A percentile compares a stretch with the other conserved stretches of the same genome.
Conservation (phyloP, 495 filamentous ascomycete species). For the Hypoxylon fuscum region DNA sequence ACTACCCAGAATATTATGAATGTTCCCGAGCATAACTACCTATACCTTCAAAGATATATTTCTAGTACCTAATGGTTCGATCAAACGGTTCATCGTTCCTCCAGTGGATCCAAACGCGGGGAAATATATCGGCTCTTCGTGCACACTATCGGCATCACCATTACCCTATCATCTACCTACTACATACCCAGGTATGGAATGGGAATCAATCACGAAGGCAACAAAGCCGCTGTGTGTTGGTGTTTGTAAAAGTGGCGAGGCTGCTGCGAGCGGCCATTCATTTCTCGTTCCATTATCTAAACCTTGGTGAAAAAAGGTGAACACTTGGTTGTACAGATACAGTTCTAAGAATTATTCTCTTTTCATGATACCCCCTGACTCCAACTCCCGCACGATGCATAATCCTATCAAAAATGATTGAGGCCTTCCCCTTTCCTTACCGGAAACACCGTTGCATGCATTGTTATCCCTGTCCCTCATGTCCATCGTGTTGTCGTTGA, state of each 20-base stretch:
- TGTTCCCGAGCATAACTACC: no score
- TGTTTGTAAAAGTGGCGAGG: conserved; percentile 26
- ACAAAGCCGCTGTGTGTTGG: background rate
- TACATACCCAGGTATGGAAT: background rate
- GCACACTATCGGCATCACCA: conserved; percentile 25
- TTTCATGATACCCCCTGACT: conserved; percentile 14
- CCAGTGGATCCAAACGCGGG: conserved; percentile 32
- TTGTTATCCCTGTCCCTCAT: conserved; percentile 6
- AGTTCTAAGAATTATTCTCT: conserved; percentile 13
- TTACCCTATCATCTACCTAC: background rate
- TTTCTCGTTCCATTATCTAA: conserved; percentile 34
- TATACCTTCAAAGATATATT: no score
- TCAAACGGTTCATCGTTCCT: conserved; percentile 29
- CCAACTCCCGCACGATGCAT: conserved; percentile 27
- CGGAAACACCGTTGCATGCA: conserved; percentile 37
- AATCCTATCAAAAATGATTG: conserved; percentile 15
- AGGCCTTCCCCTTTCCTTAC: conserved; percentile 7
- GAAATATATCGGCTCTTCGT: conserved; percentile 43
- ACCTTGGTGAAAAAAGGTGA: background rate
- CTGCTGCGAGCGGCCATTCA: conserved; percentile 25
- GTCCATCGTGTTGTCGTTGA: background rate
- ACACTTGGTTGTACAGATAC: conserved; percentile 19
- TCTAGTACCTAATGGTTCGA: conserved; percentile 16
- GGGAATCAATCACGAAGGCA: background rate
- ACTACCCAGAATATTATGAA: no score